A percentile compares a stretch with the other conserved stretches of the same genome.
Conservation (phyloP, 2,329 filamentous ascomycete genomes). For the Aspergillus luchuensis region DNA sequence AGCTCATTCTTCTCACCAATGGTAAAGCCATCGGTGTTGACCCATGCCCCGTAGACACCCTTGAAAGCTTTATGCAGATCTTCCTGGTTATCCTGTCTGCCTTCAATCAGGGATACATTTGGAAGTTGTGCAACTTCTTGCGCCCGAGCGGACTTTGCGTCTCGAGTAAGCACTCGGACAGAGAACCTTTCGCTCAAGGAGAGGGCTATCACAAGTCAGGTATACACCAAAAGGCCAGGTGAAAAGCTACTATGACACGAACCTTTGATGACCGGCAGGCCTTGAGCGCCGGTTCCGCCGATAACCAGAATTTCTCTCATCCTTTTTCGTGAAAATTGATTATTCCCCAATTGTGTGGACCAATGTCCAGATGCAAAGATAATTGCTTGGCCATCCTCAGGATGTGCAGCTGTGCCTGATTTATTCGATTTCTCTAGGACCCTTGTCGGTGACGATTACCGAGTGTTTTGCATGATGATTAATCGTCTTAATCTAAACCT, state of each 20-base stretch:
- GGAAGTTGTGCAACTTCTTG: slow-evolving; percentile 46
- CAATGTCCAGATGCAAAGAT: no score
- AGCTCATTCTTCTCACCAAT: slow-evolving; percentile 35
- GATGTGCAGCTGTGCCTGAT: no score
- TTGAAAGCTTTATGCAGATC: slow-evolving; percentile 49
- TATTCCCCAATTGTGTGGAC: no score
- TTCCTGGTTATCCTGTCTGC: slow-evolving; percentile 50
- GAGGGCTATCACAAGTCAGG: neutral
- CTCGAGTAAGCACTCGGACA: slow-evolving; percentile 53
- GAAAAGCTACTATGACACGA: neutral
- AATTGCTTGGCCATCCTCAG: no score
- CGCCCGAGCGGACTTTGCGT: slow-evolving; percentile 46
- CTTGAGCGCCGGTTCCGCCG: slow-evolving; percentile 9
- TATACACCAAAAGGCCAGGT: no score
- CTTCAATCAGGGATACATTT: slow-evolving; percentile 52
- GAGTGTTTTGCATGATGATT: no score
- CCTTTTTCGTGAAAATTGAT: neutral
- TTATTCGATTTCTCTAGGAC: no score
- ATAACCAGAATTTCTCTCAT: slow-evolving; percentile 1
- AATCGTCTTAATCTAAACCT: no score
- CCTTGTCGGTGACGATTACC: no score
- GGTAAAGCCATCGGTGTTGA: slow-evolving; percentile 58
- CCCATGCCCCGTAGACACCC: slow-evolving; percentile 51
- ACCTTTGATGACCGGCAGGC: neutral
- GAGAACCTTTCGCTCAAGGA: slow-evolving; percentile 8